Base-by-base conservation (phyloP, 305 asterid species). In the Solanum aculeatissimum region DNA sequence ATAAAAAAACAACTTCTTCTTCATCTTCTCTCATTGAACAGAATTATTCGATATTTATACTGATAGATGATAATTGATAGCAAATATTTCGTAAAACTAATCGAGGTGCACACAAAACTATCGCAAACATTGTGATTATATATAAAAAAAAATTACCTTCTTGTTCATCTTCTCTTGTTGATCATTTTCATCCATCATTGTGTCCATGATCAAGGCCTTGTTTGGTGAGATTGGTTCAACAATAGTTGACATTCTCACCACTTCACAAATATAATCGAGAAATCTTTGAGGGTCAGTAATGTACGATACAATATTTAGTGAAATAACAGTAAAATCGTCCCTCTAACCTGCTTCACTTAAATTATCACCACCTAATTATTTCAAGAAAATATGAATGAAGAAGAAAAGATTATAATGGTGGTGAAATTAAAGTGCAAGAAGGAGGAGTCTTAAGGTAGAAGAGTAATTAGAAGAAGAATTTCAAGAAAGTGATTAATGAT, bases 201-300 rank as follows among this genome's bases (percentile, higher is more conserved):
- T 27, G 11, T 51, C 47, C 82, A 77, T 77, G 47, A 18, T 19
- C 25, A 77, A 77, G 65, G 82, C 32, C 65, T 77, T 51, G 47
- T n/a, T 77, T 51, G 82, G 65, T 77, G 82, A 77, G 23, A 77
- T 77, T 51, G 82, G 65, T 51, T 77, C 65, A 49, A 77, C 27
- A 29, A 77, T 19, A 53, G 82, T 47, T 77, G 65, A 51, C 82
- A 77, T 77, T 74, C n/a, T 47, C 15, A 47, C 1, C 9, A 23
- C n/a, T n/a, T n/a, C n/a, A n/a, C n/a, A n/a, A n/a, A n/a, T n/a
- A n/a, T n/a, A 68, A 68, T 68, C 16, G 49, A 4, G 25, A 66
- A 66, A 66, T 66, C 3, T 21, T 32, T 4, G 19, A 65, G 38
- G 1, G 0, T 0, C 0, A 66, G 16, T 40, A 0, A 0, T 9